These are phyloP conservation scores for Colletotrichum viniferum DNA, from an alignment of 2,329 filamentous ascomycete genomes.

Conservation along the genomic window DNA sequence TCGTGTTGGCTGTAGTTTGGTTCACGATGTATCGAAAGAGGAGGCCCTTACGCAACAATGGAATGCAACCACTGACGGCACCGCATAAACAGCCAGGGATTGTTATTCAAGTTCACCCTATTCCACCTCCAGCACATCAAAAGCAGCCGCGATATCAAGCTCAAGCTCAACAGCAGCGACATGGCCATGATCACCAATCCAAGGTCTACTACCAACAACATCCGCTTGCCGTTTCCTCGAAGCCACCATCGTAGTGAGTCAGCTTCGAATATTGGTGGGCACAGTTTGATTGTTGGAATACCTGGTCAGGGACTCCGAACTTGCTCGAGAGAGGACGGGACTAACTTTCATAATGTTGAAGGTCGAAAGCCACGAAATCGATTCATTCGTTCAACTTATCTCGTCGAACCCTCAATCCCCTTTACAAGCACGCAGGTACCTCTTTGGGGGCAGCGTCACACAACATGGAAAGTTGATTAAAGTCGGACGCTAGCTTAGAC, in stretches of 20 bases:
- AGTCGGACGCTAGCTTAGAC: not conserved
- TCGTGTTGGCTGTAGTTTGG: conserved; percentile 27
- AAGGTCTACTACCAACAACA: not conserved
- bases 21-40: conserved; percentile 30
- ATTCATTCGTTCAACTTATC: accelerated
- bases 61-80: not conserved
- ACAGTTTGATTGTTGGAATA: accelerated
- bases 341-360: not conserved
- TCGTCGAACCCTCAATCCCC: accelerated
- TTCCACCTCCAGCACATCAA: not conserved
- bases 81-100: not conserved
- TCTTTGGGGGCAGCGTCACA: accelerated
- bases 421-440: accelerated
- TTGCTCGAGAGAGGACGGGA: accelerated
- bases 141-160: not conserved
- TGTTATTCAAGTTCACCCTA: not conserved
- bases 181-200: not conserved
- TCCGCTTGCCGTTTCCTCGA: accelerated
- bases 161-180: not conserved
- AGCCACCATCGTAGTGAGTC: accelerated
- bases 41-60: not conserved
- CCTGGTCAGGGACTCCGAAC: accelerated
- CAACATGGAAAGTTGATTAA: not conserved
- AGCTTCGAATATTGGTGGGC: not conserved
- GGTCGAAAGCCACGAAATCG: not conserved